phyloP scores from a whole-genome alignment of 371 early-diverging fungal species.

The Mucor saturninus region DNA sequence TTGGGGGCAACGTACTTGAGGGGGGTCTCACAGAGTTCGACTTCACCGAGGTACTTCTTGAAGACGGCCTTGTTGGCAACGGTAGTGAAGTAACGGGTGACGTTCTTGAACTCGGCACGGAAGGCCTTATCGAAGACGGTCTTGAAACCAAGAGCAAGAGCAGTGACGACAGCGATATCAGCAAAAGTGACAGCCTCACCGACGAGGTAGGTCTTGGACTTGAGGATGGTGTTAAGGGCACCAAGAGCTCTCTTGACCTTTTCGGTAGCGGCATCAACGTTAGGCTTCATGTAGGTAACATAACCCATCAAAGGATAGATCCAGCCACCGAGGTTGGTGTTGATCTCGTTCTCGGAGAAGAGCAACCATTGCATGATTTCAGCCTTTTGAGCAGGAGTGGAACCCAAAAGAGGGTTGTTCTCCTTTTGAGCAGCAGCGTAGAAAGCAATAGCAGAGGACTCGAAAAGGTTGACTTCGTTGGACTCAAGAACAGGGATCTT shows the following conservation, averaged over 20 bases:
- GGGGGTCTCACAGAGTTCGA: constrained; percentile 44
- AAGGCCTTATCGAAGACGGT: constrained; percentile 56
- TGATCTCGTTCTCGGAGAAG: constrained; percentile 69
- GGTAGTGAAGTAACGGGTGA: constrained; percentile 89
- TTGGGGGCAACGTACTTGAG: constrained; percentile 47
- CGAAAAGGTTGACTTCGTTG: constrained; percentile 73
- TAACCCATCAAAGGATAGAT: constrained; percentile 63
- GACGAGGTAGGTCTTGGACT: constrained; percentile 77
- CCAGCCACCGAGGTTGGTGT: constrained; percentile 49
- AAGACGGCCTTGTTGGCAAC: constrained; percentile 76
- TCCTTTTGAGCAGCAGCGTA: constrained; percentile 79
- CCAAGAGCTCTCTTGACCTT: constrained; percentile 58
- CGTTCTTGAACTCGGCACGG: constrained; percentile 81
- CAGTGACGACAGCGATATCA: constrained; percentile 65
- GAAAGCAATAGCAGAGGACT: constrained; percentile 88
- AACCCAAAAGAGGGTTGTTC: constrained; percentile 67
- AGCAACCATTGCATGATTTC: constrained; percentile 80
- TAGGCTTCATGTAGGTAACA: constrained; percentile 62
- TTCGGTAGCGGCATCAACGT: constrained; percentile 59
- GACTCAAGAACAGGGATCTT: constrained; percentile 86
- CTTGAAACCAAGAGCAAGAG: constrained; percentile 57
- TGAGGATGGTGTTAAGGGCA: constrained; percentile 65
- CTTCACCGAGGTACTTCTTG: constrained; percentile 76
- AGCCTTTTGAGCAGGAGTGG: constrained; percentile 71
- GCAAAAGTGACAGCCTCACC: constrained; percentile 81